Conservation (phyloP, 306 rosid genomes). For the Vicia villosa region DNA sequence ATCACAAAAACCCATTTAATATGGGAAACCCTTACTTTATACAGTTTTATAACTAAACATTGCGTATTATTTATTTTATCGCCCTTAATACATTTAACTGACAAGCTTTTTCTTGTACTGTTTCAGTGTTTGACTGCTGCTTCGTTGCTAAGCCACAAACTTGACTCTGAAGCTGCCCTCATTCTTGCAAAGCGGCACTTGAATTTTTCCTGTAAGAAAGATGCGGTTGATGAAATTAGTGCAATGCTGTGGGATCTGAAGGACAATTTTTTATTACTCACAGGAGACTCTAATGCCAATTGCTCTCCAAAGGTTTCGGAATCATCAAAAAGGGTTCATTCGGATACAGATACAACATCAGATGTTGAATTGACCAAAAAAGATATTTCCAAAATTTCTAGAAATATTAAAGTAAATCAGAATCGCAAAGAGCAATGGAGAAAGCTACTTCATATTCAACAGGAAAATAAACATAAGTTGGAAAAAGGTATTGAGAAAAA, state of each 20-base stretch:
- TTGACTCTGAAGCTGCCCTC: slow-evolving; percentile 65
- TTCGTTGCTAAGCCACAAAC: slow-evolving; percentile 65
- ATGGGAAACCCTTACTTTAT: neutral
- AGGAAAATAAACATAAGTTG: slow-evolving; percentile 29
- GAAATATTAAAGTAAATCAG: slow-evolving; percentile 51
- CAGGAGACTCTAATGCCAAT: slow-evolving; percentile 32
- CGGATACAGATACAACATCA: slow-evolving; percentile 23
- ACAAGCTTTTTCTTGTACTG: slow-evolving; percentile 26
- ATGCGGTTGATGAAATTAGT: slow-evolving; percentile 54
- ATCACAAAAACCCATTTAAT: slow-evolving; percentile 1
- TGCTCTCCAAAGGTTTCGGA: slow-evolving; percentile 46
- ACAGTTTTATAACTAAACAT: neutral
- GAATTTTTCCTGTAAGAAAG: slow-evolving; percentile 67
- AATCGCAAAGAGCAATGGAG: slow-evolving; percentile 47
- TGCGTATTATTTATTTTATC: slow-evolving; percentile 20
- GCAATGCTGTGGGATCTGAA: slow-evolving; percentile 61
- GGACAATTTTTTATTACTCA: slow-evolving; percentile 47
- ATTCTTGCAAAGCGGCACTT: slow-evolving; percentile 67
- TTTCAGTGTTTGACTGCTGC: slow-evolving; percentile 89
- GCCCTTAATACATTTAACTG: slow-evolving; percentile 25
- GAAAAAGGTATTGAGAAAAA: slow-evolving; percentile 34
- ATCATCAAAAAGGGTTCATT: slow-evolving; percentile 29
- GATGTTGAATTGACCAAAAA: slow-evolving; percentile 37
- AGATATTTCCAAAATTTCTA: slow-evolving; percentile 43
- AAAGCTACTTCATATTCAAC: slow-evolving; percentile 53